Percentiles rank a stretch among this genome's conserved stretches.
phyloP scores from a whole-genome alignment of 257 asterid species.

The Penstemon davidsonii region DNA sequence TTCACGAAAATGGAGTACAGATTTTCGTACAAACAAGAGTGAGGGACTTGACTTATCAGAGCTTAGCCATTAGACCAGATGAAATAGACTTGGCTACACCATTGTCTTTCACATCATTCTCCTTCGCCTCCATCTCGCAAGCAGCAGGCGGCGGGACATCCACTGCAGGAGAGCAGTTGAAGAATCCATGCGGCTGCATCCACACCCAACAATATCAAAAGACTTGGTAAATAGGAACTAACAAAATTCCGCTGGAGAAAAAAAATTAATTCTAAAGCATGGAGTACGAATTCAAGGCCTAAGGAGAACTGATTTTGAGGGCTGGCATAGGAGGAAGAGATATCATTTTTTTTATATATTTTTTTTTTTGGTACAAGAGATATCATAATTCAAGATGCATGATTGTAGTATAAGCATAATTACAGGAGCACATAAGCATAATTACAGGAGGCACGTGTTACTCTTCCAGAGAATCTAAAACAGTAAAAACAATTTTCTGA shows the following conservation, averaged over 20 bases:
- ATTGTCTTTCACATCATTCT: slow-evolving; percentile 43
- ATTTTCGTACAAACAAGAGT: not conserved
- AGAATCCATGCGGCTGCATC: slow-evolving; percentile 59
- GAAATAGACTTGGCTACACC: slow-evolving; percentile 37
- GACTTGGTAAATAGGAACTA: too few relatives aligned
- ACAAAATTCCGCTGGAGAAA: too few relatives aligned
- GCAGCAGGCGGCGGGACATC: slow-evolving; percentile 48
- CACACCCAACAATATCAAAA: not conserved
- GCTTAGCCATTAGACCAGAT: slow-evolving; percentile 42
- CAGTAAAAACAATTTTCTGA: not conserved
- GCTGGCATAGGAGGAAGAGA: too few relatives aligned
- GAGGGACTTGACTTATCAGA: slow-evolving; percentile 28
- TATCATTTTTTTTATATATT: too few relatives aligned
- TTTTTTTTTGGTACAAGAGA: too few relatives aligned
- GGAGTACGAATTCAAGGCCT: too few relatives aligned
- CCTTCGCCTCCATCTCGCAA: slow-evolving; percentile 31
- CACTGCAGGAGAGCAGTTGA: slow-evolving; percentile 62
- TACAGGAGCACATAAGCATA: too few relatives aligned
- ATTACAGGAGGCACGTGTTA: not conserved
- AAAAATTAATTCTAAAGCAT: too few relatives aligned
- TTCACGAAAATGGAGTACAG: not conserved
- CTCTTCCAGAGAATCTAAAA: not conserved
- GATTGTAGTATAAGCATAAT: too few relatives aligned
- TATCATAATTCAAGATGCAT: too few relatives aligned
- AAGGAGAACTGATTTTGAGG: too few relatives aligned